phyloP scores from a whole-genome alignment of 2,329 filamentous ascomycete species.

The Monilinia aucupariae region DNA sequence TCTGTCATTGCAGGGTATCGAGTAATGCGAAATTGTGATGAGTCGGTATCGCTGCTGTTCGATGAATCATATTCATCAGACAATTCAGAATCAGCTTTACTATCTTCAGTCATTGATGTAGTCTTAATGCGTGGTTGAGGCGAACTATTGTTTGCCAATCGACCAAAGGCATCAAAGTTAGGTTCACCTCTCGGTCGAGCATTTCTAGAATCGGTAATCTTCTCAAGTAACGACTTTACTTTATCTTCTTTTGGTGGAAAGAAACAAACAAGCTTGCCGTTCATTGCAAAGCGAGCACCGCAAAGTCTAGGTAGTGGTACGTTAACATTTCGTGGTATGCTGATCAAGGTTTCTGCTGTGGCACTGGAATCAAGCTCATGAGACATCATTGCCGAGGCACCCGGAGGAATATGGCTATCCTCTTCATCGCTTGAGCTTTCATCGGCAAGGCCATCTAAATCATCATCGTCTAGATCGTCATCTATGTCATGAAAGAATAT shows the following conservation, averaged over 20 bases:
- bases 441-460: constrained; percentile 52
- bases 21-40: constrained; percentile 31
- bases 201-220: constrained; percentile 43
- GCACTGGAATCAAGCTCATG: constrained; percentile 53
- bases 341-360: constrained; percentile 48
- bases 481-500: constrained; percentile 52
- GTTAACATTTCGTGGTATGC: constrained; percentile 45
- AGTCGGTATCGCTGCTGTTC: constrained; percentile 35
- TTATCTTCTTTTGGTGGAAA: constrained; percentile 61
- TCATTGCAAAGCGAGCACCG: constrained; percentile 56
- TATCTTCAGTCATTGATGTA: constrained; percentile 34
- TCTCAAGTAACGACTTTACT: constrained; percentile 45
- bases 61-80: constrained; percentile 34
- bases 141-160: constrained; percentile 46
- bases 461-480: constrained; percentile 57
- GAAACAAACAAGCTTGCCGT: constrained; percentile 60
- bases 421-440: constrained; percentile 84
- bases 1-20: constrained; percentile 30
- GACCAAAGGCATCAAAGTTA: constrained; percentile 60
- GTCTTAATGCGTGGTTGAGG: constrained; percentile 41
- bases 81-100: constrained; percentile 38
- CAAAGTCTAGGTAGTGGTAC: constrained; percentile 54
- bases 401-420: constrained; percentile 44
- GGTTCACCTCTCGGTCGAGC: constrained; percentile 44
- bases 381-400: constrained; percentile 49